These are phyloP conservation scores for Coemansia sp. DNA, from an alignment of 371 early-diverging fungal genomes.

Conservation along the genomic window DNA sequence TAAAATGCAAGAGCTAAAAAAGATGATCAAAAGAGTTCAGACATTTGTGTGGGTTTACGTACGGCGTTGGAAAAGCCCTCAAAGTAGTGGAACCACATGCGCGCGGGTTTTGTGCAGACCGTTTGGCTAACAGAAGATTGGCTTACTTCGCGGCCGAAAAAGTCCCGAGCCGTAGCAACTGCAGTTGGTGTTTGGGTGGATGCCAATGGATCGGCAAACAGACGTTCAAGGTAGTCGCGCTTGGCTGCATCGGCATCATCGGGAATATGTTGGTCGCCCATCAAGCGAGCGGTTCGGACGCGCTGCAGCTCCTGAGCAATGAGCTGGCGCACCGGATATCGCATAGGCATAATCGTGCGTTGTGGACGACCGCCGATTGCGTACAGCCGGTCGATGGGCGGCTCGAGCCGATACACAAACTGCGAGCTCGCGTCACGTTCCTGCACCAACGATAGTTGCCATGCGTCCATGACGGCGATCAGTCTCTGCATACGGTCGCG, in stretches of 20 bases:
- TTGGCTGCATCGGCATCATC: slow-evolving; percentile 12
- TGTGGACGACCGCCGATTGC: slow-evolving; percentile 19
- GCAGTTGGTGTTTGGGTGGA: not conserved
- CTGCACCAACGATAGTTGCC: slow-evolving; percentile 72
- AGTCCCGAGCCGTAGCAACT: slow-evolving; percentile 31
- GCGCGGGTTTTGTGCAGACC: slow-evolving; percentile 18
- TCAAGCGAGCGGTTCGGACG: slow-evolving; percentile 22
- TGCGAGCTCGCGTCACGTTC: slow-evolving; percentile 66
- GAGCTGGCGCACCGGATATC: slow-evolving; percentile 75
- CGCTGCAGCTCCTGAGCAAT: slow-evolving; percentile 75
- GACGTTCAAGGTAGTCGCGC: slow-evolving; percentile 38
- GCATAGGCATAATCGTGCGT: slow-evolving; percentile 57
- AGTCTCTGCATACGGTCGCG: slow-evolving; percentile 59
- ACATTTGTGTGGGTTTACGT: slow-evolving; percentile 65
- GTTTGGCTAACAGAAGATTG: not conserved
- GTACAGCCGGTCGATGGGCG: slow-evolving; percentile 55
- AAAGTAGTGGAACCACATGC: slow-evolving; percentile 67
- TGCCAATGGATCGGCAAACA: slow-evolving; percentile 33
- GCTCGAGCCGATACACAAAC: slow-evolving; percentile 70
- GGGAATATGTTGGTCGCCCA: not conserved
- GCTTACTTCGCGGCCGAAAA: not conserved
- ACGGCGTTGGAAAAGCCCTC: slow-evolving; percentile 95
- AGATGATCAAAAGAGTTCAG: slow-evolving; percentile 55
- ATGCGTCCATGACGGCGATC: slow-evolving; percentile 70
- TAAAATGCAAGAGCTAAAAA: not conserved